Evolutionary conservation across 495 filamentous ascomycete species (phyloP).

Genomic region (Penicillium egyptiacum): DNA sequence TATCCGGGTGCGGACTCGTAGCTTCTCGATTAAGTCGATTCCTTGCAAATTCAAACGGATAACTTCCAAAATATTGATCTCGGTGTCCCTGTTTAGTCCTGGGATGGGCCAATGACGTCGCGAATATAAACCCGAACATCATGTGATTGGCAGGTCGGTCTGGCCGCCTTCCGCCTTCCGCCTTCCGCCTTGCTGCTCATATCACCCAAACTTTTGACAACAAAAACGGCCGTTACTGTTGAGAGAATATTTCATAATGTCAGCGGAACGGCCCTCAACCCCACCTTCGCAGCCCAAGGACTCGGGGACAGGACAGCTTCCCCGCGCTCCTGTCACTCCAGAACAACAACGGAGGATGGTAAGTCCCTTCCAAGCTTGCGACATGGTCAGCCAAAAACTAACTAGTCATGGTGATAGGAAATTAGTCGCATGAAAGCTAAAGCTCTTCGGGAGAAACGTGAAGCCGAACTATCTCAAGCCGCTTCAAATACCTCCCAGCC

Average conservation of each 20-base stretch:
- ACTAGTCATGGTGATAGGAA: constrained; percentile 58
- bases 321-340: constrained; percentile 63
- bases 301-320: constrained; percentile 39
- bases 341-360: constrained; percentile 72
- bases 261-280: constrained; percentile 55
- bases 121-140: not conserved
- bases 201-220: not conserved
- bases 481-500: constrained; percentile 21
- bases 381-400: constrained; percentile 1
- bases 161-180: constrained; percentile 12
- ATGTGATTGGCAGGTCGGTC: constrained; percentile 6
- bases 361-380: constrained; percentile 25
- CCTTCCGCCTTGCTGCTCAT: constrained; percentile 1
- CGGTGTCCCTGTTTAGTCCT: constrained; percentile 1
- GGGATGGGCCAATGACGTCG: constrained; percentile 9
- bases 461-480: constrained; percentile 51
- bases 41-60: not conserved
- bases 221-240: not conserved
- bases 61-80: not conserved
- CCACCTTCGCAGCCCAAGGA: constrained; percentile 52
- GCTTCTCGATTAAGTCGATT: not conserved
- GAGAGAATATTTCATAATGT: constrained; percentile 19
- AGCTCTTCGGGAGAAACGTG: constrained; percentile 71
- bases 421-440: constrained; percentile 89
- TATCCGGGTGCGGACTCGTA: constrained; percentile 11